Base-by-base conservation (phyloP, 2,329 filamentous ascomycete genomes). In the Fusarium scirpi region DNA sequence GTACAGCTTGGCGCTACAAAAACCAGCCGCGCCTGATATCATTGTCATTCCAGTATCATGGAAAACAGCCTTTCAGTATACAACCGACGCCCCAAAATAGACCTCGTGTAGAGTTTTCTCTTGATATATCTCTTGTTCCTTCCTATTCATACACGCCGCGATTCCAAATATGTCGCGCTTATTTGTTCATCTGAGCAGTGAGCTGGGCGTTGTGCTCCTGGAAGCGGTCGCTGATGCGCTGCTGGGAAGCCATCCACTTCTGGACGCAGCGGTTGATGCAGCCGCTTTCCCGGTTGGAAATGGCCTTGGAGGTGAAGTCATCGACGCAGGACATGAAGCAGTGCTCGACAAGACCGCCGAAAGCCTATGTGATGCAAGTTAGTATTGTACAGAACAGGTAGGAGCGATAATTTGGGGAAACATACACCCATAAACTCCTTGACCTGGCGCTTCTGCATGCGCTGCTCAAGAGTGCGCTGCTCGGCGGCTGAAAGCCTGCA, bases 261-360 rank as follows among this genome's bases (percentile, higher is more conserved):
- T 96, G 92, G 68, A 98, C 94, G 83, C 96, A 99, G 77, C 94
- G 92, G 84, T 93, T 91, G 77, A 98, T 90, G 85, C 96, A 99
- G 80, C 92, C 91, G 78, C 92, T 92, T 85, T 99, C 96, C 80
- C 93, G 91, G 74, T 90, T 88, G 70, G 92, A 91, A 73, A 99
- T 89, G 51, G 94, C 93, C 85, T 98, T 98, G 84, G 94, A 97
- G 78, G 94, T 97, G 89, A 99, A 99, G 87, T 98, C 94, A 83
- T 94, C 95, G 83, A 99, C 90, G 87, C 96, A 99, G 83, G 96
- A 92, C 80, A 93, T 91, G 88, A 99, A 99, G 89, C 96, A 99
- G 84, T 91, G 89, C 81, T 94, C 91, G 76, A 94, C 92, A 38
- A 79, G 75, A 61, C 78, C 76, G 58, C 78, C 78, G 58, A 80